A percentile compares a stretch with the other conserved stretches of the same genome.
phyloP scores from a whole-genome alignment of 495 filamentous ascomycete species.

The Penicillium manginii region DNA sequence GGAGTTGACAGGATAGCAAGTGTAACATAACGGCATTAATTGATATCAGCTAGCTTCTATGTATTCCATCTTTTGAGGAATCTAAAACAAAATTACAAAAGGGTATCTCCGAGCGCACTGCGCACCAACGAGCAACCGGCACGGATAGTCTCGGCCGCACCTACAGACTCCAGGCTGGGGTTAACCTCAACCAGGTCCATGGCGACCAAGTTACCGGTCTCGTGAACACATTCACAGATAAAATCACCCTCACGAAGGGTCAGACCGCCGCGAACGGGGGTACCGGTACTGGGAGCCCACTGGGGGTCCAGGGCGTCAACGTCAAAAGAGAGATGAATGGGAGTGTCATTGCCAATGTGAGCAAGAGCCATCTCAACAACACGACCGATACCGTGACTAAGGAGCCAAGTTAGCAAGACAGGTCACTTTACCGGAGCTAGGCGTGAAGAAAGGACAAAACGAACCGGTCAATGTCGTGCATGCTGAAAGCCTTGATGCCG shows the following conservation, averaged over 20 bases:
- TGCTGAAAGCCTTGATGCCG: conserved; percentile 92
- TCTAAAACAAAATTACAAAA: conserved; percentile 62
- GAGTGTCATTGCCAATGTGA: conserved; percentile 90
- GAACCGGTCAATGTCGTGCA: conserved; percentile 95
- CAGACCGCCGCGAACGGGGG: conserved; percentile 91
- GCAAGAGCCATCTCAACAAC: conserved; percentile 97
- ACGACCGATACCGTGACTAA: conserved; percentile 85
- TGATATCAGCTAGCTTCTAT: conserved; percentile 2
- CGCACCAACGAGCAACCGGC: conserved; percentile 89
- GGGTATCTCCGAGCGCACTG: conserved; percentile 88
- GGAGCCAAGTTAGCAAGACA: conserved; percentile 10
- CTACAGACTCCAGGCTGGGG: conserved; percentile 75
- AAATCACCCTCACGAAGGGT: conserved; percentile 96
- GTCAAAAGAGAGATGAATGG: conserved; percentile 96
- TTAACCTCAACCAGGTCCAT: conserved; percentile 98
- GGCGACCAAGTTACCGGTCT: conserved; percentile 87
- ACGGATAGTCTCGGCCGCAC: conserved; percentile 84
- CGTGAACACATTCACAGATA: conserved; percentile 95
- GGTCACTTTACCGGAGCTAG: background rate
- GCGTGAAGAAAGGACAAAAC: conserved; percentile 13
- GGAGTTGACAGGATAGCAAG: background rate
- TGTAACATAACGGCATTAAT: conserved; percentile 3
- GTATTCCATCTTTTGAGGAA: conserved; percentile 7
- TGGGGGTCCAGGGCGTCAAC: conserved; percentile 95
- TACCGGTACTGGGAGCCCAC: conserved; percentile 95